Conservation (phyloP, 2,329 filamentous ascomycete species). For the Sclerotinia glacialis region DNA sequence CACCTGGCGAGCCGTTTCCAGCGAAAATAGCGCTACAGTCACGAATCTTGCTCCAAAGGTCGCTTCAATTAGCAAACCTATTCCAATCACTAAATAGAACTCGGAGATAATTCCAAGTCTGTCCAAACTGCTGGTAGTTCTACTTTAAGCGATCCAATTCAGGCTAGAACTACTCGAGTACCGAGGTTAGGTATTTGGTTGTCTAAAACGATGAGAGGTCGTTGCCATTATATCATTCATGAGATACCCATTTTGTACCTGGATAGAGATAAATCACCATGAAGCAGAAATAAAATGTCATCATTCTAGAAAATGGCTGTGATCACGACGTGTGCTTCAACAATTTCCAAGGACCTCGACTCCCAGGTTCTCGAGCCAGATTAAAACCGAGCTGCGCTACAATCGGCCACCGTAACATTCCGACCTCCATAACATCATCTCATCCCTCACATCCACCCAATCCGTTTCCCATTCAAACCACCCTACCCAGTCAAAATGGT, state of each 20-base stretch:
- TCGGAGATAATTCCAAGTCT: not conserved
- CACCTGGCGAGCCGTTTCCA: not conserved
- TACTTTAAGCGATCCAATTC: not conserved
- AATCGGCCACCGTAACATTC: conserved; percentile 5
- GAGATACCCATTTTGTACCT: not conserved
- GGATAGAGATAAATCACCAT: not conserved
- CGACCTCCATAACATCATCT: conserved; percentile 10
- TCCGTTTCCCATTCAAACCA: not conserved
- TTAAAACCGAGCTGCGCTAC: not conserved
- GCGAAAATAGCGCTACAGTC: not conserved
- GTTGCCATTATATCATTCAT: no score
- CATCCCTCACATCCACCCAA: not conserved
- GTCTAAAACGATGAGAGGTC: not conserved
- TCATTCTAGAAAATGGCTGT: not conserved
- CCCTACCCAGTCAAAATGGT: conserved; percentile 43
- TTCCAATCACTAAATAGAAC: not conserved
- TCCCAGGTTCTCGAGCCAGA: not conserved
- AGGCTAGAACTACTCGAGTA: no score
- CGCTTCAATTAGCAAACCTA: not conserved
- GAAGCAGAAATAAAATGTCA: not conserved
- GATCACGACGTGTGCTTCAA: not conserved
- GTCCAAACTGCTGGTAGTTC: not conserved
- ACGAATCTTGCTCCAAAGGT: not conserved
- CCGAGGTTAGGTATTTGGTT: not conserved
- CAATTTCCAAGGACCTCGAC: not conserved